Evolutionary conservation across 2,329 filamentous ascomycete genomes (phyloP), one percentile per base, ranked within the genome.

Genomic region (Thelonectria blattea): DNA sequence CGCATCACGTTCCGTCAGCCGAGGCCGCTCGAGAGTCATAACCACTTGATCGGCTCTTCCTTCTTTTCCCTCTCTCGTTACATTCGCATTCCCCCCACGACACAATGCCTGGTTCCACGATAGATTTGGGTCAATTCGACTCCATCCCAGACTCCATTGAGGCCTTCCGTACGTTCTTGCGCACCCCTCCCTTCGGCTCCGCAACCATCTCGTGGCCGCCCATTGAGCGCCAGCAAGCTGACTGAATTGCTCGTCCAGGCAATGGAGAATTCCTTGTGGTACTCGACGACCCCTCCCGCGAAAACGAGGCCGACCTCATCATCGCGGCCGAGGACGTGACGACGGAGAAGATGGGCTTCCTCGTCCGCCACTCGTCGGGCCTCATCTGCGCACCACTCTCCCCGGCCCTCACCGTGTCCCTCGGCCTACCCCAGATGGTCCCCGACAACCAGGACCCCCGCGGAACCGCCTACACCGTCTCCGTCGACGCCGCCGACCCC

Each of bases 251-350:
- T 45, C 10, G 50, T 53, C 7, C 66, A 91, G 89, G 83, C 72
- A 86, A 88, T 77, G 93, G 92, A 77, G 89, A 98, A 74, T 98
- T 98, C 84, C 90, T 99, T 75, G 88, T 99, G 63, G 94, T 97
- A 39, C 91, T 99, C 72, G 95, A 99, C 81, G 91, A 92, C 68
- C 88, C 92, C 65, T 87, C 89, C 64, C 93, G 95, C 77, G 95
- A 99, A 78, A 99, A 99, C 77, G 95, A 99, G 84, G 95, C 93
- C 77, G 95, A 99, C 80, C 87, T 99, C 50, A 97, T 98, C 78
- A 96, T 98, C 73, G 92, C 95, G 67, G 94, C 93, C 64, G 82
- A 92, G 68, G 85, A 90, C 71, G 81, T 97, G 65, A 97, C 94
- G 9, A 84, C 93, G 22, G 85, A 91, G 66, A 94, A 98, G 79